Evolutionary conservation across 148 eudicot species (phyloP).

Genomic region (Cornus controversa): DNA sequence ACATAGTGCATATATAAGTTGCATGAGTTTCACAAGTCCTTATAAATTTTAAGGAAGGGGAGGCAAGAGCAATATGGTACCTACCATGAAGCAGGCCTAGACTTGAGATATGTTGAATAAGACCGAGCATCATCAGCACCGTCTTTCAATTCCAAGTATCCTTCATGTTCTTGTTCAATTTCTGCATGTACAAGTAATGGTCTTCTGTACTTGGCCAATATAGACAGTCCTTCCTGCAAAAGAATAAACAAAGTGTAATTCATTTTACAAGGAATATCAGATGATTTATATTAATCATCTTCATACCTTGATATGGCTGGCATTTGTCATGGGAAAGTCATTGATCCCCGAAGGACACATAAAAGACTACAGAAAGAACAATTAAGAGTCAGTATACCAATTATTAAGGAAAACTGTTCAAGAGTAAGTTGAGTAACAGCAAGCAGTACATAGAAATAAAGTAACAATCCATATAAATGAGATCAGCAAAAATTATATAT

Average conservation of each 20-base stretch:
- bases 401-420: not conserved
- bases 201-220: conserved; percentile 78
- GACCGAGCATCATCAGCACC: conserved; percentile 48
- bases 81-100: conserved; percentile 91
- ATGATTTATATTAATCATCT: not conserved
- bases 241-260: conserved; percentile 9
- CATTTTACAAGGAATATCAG: not conserved
- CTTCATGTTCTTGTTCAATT: conserved; percentile 46
- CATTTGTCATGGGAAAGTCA: conserved; percentile 95
- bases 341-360: conserved; percentile 99
- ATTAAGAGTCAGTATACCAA: not conserved
- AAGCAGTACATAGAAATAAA: not conserved
- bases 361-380: conserved; percentile 64
- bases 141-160: conserved; percentile 23
- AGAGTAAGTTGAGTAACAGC: not conserved
- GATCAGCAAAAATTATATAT: no score
- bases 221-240: conserved; percentile 70
- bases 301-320: conserved; percentile 53
- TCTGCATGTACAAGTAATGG: conserved; percentile 98
- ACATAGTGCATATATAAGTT: conserved; percentile 2
- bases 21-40: not conserved
- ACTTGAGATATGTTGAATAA: conserved; percentile 77
- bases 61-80: conserved; percentile 32
- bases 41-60: not conserved
- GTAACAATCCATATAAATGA: not conserved